phyloP scores from a whole-genome alignment of 1,284 basidiomycete genomes.

The Cutaneotrichosporon daszewskae region DNA sequence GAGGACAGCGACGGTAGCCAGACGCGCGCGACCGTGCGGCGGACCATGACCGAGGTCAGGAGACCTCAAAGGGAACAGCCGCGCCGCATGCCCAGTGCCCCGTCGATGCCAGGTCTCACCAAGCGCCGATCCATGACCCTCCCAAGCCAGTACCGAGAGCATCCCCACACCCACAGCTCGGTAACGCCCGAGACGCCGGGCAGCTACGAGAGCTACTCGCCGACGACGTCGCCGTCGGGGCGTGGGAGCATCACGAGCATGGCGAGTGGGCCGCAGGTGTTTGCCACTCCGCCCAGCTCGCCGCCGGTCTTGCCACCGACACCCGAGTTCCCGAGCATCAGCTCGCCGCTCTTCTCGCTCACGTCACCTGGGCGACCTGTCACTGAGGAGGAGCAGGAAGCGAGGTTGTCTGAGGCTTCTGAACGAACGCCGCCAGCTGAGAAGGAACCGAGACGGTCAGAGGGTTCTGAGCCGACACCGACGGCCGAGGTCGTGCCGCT shows the following conservation, averaged over 20 bases:
- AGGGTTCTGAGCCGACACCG: not conserved
- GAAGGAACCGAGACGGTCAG: too few species aligned
- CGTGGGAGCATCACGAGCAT: too few species aligned
- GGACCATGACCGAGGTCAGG: constrained; percentile 12
- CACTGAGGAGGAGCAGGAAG: too few species aligned
- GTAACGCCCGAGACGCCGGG: too few species aligned
- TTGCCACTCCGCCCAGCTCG: too few species aligned
- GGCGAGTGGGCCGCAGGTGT: too few species aligned
- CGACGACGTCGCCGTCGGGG: not conserved
- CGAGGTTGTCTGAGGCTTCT: too few species aligned
- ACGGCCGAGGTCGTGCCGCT: not conserved
- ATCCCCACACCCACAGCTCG: not conserved
- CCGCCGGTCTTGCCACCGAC: too few species aligned
- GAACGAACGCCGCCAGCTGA: too few species aligned
- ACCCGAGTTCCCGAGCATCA: too few species aligned
- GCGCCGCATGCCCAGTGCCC: constrained; percentile 14
- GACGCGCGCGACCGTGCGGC: constrained; percentile 5
- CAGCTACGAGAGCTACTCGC: not conserved
- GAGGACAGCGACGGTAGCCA: constrained; percentile 20
- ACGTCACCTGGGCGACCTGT: too few species aligned
- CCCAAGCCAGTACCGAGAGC: constrained; percentile 20
- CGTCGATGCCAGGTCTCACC: constrained; percentile 10
- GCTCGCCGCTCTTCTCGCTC: too few species aligned
- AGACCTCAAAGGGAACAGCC: constrained; percentile 1
- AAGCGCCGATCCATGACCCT: constrained; percentile 35